Percentiles rank a stretch among this genome's conserved stretches.
phyloP scores from a whole-genome alignment of 1,284 basidiomycete species.

The Fomitiporia mediterranea region DNA sequence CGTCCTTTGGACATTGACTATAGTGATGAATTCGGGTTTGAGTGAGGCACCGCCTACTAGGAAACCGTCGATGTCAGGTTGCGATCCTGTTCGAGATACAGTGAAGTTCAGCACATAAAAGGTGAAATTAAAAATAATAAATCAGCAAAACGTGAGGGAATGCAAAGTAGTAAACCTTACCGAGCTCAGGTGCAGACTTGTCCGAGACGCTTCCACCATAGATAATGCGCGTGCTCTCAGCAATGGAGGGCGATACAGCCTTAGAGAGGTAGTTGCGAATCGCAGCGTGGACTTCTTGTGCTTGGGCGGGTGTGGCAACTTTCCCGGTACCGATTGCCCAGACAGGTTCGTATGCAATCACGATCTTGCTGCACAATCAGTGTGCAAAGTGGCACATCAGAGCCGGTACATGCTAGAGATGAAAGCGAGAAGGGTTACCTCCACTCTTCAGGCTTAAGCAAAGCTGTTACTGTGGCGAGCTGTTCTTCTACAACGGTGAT shows the following conservation, averaged over 20 bases:
- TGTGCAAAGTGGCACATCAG: not conserved
- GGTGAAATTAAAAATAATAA: constrained; percentile 40
- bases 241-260: constrained; percentile 65
- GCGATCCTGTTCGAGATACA: too few relatives aligned
- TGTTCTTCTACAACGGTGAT: constrained; percentile 79
- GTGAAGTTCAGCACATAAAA: too few relatives aligned
- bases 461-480: constrained; percentile 72
- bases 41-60: constrained; percentile 96
- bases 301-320: constrained; percentile 88
- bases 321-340: constrained; percentile 99
- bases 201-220: constrained; percentile 95
- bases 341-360: constrained; percentile 95
- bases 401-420: not conserved
- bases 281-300: constrained; percentile 88
- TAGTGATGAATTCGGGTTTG: constrained; percentile 95
- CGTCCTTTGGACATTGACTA: constrained; percentile 70
- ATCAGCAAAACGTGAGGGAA: constrained; percentile 7
- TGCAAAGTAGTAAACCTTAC: constrained; percentile 40
- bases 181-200: constrained; percentile 82
- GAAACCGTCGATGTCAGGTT: constrained; percentile 96
- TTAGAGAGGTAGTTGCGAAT: constrained; percentile 75
- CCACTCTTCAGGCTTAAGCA: constrained; percentile 63
- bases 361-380: constrained; percentile 62
- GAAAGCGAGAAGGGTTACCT: constrained; percentile 44
- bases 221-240: constrained; percentile 82